Base-by-base conservation (phyloP, 1,284 basidiomycete species). In the Cryptococcus sp. region DNA sequence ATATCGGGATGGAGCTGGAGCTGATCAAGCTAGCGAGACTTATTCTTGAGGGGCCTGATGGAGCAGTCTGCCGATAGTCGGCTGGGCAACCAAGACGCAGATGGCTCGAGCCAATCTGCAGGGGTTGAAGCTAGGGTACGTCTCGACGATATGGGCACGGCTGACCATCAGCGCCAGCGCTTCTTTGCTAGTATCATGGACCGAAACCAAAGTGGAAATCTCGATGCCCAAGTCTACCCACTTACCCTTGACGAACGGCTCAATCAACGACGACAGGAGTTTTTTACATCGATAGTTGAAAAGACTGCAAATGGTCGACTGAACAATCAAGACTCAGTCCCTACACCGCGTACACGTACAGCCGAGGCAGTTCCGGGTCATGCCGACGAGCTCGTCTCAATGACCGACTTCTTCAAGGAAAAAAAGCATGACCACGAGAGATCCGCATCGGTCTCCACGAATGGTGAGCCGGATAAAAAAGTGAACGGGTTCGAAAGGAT, bases 341-440 rank as follows among this genome's bases (percentile, higher is more conserved):
- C 61, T 3, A 66, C 59, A 5, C 63, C 60, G 11, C 46, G 48
- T 19, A 40, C n/a, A 14, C 36, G 31, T 4, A 45, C 32, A 13
- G n/a, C 14, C 2, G 39, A 48, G 5, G 31, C 47, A 25, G 34
- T 21, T 13, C 18, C 22, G 18, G 45, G 51, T 23, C 60, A 66
- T 34, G 59, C 63, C 1, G 36, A 49, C n/a, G 67, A 67, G 47
- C 22, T 66, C 10, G 61, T 69, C 13, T 64, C 61, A 1, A 56
- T 62, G 14, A 32, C 55, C 22, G 63, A 63, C 24, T 69, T 69
- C 46, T 51, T 69, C 25, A 41, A 46, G 42, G 34, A 18, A 28
- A 43, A 36, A 10, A 28, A 11, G n/a, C n/a, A n/a, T 19, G 11
- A 48, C 32, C 22, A 7, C 34, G 45, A 48, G 48, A 18, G 52